Base-by-base conservation (phyloP, 257 asterid genomes). In the Echites panduratus region DNA sequence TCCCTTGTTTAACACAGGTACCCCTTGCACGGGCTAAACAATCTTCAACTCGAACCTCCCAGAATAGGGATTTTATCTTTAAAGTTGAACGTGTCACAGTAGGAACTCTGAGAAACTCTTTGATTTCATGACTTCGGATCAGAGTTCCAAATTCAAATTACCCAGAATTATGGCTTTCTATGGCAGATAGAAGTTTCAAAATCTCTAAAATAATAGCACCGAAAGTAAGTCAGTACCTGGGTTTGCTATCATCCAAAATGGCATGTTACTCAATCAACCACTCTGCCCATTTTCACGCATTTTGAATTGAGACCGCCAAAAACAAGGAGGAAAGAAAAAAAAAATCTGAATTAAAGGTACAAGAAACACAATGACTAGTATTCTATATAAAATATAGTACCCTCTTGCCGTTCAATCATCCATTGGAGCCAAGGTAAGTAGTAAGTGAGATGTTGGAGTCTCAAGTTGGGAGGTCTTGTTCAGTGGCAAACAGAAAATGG, bases 221-320 rank as follows among this genome's bases (percentile, higher is more conserved):
- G 27, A 10, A 9, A 3, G 43, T 6, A 40, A 17, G 20, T n/a
- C 11, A 32, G 41, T 8, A 32, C 4, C 47, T 2, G 19, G 1
- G n/a, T n/a, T n/a, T n/a, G n/a, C n/a, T n/a, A n/a, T 35, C 8
- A 19, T 38, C 29, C 69, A 38, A 64, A 62, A 38, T 35, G 38
- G 16, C 49, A 64, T 7, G 69, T 64, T 64, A 64, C 49, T 64
- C 26, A 10, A n/a, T 64, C 69, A 35, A 64, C 49, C 17, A 64
- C 69, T 63, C 27, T 10, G 16, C 47, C n/a, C 69, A 38, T 19
- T 38, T 64, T 38, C 49, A 38, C 38, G 29, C 29, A 64, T 64
- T 64, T 64, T 64, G 48, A 64, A 38, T 64, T 19, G 69, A 19
- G 49, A 38, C 7, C 29, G 20, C 27, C 26, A 64, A 19, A 64